Conservation (phyloP, 768 basidiomycete genomes). For the Fibroporia radiculosa region DNA sequence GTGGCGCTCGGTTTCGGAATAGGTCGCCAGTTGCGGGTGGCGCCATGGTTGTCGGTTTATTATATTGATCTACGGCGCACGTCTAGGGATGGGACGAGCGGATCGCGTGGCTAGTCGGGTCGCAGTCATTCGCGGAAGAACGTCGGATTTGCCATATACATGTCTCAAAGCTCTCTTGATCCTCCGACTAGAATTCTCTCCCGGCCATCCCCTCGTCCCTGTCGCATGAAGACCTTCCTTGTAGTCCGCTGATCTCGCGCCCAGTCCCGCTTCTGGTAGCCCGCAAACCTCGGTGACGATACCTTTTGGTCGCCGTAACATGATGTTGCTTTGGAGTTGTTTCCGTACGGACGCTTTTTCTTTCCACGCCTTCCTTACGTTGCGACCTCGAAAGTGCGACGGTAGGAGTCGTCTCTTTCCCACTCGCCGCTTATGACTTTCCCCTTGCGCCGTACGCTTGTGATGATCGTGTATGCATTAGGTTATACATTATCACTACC, state of each 20-base stretch:
- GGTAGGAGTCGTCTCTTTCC: slow-evolving; percentile 18
- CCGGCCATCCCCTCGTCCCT: no score
- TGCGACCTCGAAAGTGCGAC: slow-evolving; percentile 2
- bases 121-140: no score
- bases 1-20: slow-evolving; percentile 25
- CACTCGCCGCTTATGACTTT: slow-evolving; percentile 11
- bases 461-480: slow-evolving; percentile 11
- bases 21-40: slow-evolving; percentile 24
- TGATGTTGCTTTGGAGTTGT: slow-evolving; percentile 17
- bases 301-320: neutral
- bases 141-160: no score
- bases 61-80: slow-evolving; percentile 26
- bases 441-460: slow-evolving; percentile 23
- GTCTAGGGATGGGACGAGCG: slow-evolving; percentile 7
- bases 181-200: no score
- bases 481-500: neutral
- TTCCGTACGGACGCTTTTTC: slow-evolving; percentile 71
- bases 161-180: no score
- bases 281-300: no score
- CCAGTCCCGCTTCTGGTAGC: no score
- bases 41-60: slow-evolving; percentile 31
- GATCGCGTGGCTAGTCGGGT: no score
- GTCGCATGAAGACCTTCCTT: no score
- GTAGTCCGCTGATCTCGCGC: no score
- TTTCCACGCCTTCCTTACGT: slow-evolving; percentile 37